phyloP scores from a whole-genome alignment of 176 grass and related monocot species.

The Poa pratensis region DNA sequence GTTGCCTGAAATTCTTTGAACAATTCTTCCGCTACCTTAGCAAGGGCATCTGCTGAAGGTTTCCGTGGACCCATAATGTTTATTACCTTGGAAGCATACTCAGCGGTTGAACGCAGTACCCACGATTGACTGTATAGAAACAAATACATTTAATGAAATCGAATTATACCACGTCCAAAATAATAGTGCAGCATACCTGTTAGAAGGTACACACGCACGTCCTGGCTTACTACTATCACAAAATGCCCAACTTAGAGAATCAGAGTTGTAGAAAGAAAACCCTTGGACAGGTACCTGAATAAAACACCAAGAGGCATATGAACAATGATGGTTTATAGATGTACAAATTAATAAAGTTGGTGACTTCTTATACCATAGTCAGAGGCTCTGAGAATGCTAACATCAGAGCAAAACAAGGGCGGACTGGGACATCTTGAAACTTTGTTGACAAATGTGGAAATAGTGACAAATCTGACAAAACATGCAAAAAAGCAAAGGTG shows the following conservation, averaged over 20 bases:
- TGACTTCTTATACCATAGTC: slow-evolving; percentile 46
- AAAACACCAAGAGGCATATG: slow-evolving; percentile 27
- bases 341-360: slow-evolving; percentile 11
- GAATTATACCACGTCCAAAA: neutral
- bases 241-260: slow-evolving; percentile 76
- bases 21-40: slow-evolving; percentile 82
- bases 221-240: slow-evolving; percentile 88
- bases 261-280: slow-evolving; percentile 91
- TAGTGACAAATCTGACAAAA: slow-evolving; percentile 69
- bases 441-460: slow-evolving; percentile 59
- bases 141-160: slow-evolving; percentile 15
- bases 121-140: slow-evolving; percentile 72
- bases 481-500: neutral
- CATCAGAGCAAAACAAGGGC: slow-evolving; percentile 91
- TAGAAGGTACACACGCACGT: slow-evolving; percentile 48
- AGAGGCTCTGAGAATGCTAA: slow-evolving; percentile 86
- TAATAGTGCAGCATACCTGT: slow-evolving; percentile 44
- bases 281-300: slow-evolving; percentile 75
- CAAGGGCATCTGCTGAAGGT: slow-evolving; percentile 75
- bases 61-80: slow-evolving; percentile 62
- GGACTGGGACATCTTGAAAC: slow-evolving; percentile 72
- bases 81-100: slow-evolving; percentile 78
- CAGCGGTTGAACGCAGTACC: slow-evolving; percentile 83
- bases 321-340: neutral
- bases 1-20: slow-evolving; percentile 78